Percentiles rank a stretch among this genome's conserved stretches.
phyloP scores from a whole-genome alignment of 2,329 filamentous ascomycete genomes.

The Coccinonectria pachysandricola region DNA sequence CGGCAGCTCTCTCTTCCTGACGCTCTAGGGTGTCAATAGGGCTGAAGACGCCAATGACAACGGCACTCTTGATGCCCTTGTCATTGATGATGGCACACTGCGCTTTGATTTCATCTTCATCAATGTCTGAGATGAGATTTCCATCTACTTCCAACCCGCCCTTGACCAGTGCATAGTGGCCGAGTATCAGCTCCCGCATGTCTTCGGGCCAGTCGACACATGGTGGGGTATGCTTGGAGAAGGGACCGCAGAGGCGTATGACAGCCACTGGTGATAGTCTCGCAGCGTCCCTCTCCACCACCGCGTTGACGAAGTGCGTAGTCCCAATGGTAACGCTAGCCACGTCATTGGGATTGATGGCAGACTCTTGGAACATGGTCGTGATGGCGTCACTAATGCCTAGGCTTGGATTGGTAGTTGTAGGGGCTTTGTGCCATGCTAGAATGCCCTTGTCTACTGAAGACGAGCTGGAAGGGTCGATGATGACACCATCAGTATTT shows the following conservation, averaged over 20 bases:
- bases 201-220: conserved; percentile 44
- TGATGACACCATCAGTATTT: conserved; percentile 43
- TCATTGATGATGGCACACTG: conserved; percentile 29
- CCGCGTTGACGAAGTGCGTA: conserved; percentile 50
- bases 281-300: conserved; percentile 40
- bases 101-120: conserved; percentile 29
- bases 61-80: conserved; percentile 36
- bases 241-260: conserved; percentile 43
- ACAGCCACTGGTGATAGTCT: conserved; percentile 42
- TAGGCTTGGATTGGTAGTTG: conserved; percentile 35
- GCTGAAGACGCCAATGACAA: conserved; percentile 40
- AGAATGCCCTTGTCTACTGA: conserved; percentile 32
- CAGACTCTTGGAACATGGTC: conserved; percentile 29
- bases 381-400: conserved; percentile 36
- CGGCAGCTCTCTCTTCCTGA: conserved; percentile 39
- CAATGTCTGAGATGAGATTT: conserved; percentile 32
- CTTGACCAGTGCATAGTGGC: conserved; percentile 33
- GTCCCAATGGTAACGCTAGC: conserved; percentile 43
- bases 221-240: conserved; percentile 38
- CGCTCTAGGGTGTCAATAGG: conserved; percentile 38
- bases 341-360: conserved; percentile 26
- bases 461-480: conserved; percentile 30
- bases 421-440: conserved; percentile 39
- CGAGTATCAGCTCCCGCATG: conserved; percentile 36
- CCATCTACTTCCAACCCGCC: conserved; percentile 45